Percentiles rank a stretch among this genome's conserved stretches.
phyloP scores from a whole-genome alignment of 2,329 filamentous ascomycete genomes.

The Cordyceps pruinosa region DNA sequence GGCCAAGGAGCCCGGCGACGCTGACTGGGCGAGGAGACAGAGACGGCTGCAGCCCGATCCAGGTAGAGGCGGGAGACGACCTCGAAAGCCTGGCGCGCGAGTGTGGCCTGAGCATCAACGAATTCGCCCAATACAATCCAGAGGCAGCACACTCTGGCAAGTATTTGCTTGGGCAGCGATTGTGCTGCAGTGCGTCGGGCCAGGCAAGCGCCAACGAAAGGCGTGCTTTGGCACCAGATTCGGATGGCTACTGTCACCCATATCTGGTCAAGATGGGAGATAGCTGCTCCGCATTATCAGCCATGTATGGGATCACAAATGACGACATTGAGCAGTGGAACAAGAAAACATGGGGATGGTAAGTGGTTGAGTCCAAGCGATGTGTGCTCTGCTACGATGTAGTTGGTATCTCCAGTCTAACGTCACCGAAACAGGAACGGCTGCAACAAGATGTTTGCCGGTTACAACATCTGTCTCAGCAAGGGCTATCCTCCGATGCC shows the following conservation, averaged over 20 bases:
- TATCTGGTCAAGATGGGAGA: conserved; percentile 29
- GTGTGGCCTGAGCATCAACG: conserved; percentile 28
- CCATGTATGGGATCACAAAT: conserved; percentile 22
- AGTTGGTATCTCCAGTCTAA: not conserved
- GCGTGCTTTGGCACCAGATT: not conserved
- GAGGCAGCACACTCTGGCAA: conserved; percentile 19
- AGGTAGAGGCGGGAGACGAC: conserved; percentile 25
- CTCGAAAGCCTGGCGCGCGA: conserved; percentile 27
- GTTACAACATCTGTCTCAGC: conserved; percentile 23
- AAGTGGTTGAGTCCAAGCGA: conserved; percentile 16
- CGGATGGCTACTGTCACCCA: conserved; percentile 29
- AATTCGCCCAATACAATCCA: conserved; percentile 30
- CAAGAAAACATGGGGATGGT: conserved; percentile 26
- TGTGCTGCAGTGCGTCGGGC: conserved; percentile 31
- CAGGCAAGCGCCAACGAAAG: conserved; percentile 11
- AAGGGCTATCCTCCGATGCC: conserved; percentile 25
- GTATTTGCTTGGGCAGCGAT: conserved; percentile 23
- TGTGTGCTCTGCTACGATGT: not conserved
- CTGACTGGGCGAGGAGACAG: not conserved
- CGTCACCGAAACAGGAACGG: not conserved
- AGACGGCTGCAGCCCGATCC: conserved; percentile 18
- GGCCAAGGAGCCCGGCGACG: not conserved
- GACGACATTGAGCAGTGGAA: conserved; percentile 26
- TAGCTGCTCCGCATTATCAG: conserved; percentile 28
- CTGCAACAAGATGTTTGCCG: conserved; percentile 11